Conservation (phyloP, 805 yeast genomes). For the Saccharomycopsis fermentans region DNA sequence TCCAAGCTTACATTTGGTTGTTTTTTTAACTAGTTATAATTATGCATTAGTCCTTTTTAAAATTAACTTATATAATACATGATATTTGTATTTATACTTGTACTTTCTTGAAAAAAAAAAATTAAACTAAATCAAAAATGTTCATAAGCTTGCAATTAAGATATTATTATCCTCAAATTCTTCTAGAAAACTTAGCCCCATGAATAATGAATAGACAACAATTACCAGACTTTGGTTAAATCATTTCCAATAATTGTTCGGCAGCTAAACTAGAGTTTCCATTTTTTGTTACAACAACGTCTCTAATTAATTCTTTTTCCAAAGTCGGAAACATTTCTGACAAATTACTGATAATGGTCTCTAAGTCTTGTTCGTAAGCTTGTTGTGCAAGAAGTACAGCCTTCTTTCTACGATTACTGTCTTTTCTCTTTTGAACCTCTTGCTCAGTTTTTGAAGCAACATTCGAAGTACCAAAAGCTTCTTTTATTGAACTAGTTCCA, state of each 20-base stretch:
- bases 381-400: constrained; percentile 30
- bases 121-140: no score
- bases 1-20: not conserved
- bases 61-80: not conserved
- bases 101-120: not conserved
- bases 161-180: no score
- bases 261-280: constrained; percentile 29
- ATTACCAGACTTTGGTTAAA: not conserved
- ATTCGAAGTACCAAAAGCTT: constrained; percentile 16
- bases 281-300: constrained; percentile 55
- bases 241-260: not conserved
- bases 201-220: no score
- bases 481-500: not conserved
- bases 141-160: no score
- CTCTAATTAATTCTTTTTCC: constrained; percentile 59
- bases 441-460: not conserved
- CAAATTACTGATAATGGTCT: constrained; percentile 39
- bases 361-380: constrained; percentile 33
- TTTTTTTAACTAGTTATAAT: not conserved
- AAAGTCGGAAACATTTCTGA: constrained; percentile 66
- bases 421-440: constrained; percentile 21
- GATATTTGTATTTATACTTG: not conserved
- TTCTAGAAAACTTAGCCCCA: no score
- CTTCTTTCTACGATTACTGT: constrained; percentile 28
- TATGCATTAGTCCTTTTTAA: no score